phyloP scores from a whole-genome alignment of 305 asterid genomes.

The Fraxinus latifolia region DNA sequence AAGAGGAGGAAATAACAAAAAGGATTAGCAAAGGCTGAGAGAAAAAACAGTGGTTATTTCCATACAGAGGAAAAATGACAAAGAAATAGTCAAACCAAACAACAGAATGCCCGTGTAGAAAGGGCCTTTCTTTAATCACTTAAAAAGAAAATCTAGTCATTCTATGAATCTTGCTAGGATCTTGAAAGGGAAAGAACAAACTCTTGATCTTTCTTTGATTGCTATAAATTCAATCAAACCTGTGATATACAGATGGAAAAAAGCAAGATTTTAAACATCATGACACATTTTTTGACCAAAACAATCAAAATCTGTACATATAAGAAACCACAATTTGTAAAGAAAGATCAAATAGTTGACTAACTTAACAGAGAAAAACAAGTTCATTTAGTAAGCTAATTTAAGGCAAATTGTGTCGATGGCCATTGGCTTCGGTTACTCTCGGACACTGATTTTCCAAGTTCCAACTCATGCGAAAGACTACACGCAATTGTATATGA shows the following conservation, averaged over 20 bases:
- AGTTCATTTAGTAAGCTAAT: neutral
- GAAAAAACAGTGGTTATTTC: conserved; percentile 19
- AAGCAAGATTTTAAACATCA: neutral
- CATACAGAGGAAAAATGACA: conserved; percentile 10
- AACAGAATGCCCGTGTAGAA: conserved; percentile 44
- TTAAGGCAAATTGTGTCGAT: neutral
- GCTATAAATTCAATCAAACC: conserved; percentile 31
- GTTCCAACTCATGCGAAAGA: neutral
- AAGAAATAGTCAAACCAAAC: conserved; percentile 34
- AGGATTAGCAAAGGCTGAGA: conserved; percentile 28
- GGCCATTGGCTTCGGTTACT: neutral
- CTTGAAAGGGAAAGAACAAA: conserved; percentile 16
- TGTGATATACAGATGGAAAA: neutral
- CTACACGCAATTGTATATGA: neutral
- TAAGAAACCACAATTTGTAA: neutral
- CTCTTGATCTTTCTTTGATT: conserved; percentile 25
- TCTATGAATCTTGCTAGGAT: conserved; percentile 29
- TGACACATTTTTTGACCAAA: conserved; percentile 22
- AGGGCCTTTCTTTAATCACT: conserved; percentile 26
- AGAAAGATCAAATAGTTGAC: neutral
- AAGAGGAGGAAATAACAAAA: conserved; percentile 13
- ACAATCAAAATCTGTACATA: neutral
- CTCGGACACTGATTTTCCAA: neutral
- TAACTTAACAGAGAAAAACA: neutral
- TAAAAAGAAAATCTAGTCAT: conserved; percentile 11